These are phyloP conservation scores for Pilatotrama ljubarskyi DNA, from an alignment of 768 basidiomycete genomes.

Conservation along the genomic window DNA sequence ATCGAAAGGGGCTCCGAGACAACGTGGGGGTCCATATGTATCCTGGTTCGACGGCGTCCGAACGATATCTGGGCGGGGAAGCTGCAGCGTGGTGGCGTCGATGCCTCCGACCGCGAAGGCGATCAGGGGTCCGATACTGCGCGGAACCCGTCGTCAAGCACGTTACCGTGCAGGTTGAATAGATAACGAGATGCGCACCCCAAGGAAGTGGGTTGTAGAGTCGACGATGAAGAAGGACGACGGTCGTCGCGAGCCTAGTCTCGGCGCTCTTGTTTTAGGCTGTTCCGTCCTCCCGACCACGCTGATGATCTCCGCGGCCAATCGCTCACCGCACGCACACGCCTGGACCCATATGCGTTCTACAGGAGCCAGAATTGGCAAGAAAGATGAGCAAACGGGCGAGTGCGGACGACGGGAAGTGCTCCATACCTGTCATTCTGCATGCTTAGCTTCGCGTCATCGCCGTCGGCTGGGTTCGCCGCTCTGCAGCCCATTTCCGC, in stretches of 20 bases:
- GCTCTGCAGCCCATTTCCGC: no score
- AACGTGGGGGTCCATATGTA: slow-evolving; percentile 3
- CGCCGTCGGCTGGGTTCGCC: no score
- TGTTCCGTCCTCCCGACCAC: not conserved
- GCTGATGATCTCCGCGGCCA: not conserved
- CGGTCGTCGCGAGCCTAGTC: not conserved
- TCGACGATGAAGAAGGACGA: not conserved
- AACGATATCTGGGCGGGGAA: not conserved
- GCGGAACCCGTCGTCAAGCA: not conserved
- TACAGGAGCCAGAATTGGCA: not conserved
- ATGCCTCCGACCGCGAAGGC: not conserved
- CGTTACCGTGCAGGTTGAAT: not conserved
- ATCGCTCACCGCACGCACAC: not conserved
- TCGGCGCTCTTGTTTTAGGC: not conserved
- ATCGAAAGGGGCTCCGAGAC: not conserved
- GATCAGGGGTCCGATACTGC: not conserved
- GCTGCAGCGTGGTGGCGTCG: not conserved
- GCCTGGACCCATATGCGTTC: slow-evolving; percentile 1
- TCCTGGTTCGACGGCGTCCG: not conserved
- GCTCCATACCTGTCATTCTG: not conserved
- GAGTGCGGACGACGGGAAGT: not conserved
- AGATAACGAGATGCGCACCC: not conserved
- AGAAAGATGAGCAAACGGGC: not conserved
- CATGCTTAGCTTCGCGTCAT: not conserved
- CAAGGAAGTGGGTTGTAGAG: not conserved